Evolutionary conservation across 768 basidiomycete species (phyloP).

Genomic region (Trametes elegans): DNA sequence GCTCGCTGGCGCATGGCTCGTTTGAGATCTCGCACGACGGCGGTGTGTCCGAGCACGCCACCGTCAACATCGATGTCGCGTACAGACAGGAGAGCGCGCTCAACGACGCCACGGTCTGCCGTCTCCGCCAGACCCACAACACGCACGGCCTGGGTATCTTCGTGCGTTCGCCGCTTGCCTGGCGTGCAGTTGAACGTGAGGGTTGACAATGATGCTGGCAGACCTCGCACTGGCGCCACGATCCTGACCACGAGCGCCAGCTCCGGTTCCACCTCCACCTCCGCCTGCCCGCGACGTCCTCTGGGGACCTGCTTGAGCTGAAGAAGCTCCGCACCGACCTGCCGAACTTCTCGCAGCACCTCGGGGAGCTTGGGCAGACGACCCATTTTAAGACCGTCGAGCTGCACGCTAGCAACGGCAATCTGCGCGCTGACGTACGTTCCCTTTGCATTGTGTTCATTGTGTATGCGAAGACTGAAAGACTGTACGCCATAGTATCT

Average conservation of each 20-base stretch:
- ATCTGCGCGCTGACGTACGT: slow-evolving; percentile 6
- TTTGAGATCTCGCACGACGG: slow-evolving; percentile 15
- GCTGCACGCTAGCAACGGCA: not conserved
- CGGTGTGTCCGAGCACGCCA: slow-evolving; percentile 7
- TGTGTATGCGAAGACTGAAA: no score
- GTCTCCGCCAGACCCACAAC: slow-evolving; percentile 16
- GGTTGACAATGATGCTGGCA: slow-evolving; percentile 18
- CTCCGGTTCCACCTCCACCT: slow-evolving; percentile 35
- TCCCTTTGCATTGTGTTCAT: not conserved
- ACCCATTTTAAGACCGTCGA: slow-evolving; percentile 37
- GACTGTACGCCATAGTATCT: no score
- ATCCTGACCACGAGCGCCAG: slow-evolving; percentile 30
- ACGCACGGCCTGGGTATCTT: slow-evolving; percentile 32
- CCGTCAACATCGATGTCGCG: slow-evolving; percentile 21
- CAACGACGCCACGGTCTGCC: slow-evolving; percentile 23
- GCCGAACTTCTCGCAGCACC: slow-evolving; percentile 22
- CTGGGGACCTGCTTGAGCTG: slow-evolving; percentile 31
- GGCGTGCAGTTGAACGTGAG: not conserved
- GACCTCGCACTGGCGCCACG: slow-evolving; percentile 28
- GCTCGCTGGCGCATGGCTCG: slow-evolving; percentile 9
- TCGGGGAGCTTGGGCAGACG: slow-evolving; percentile 34
- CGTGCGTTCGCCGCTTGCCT: slow-evolving; percentile 16
- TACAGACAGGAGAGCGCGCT: slow-evolving; percentile 15
- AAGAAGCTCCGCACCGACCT: slow-evolving; percentile 43
- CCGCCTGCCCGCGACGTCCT: slow-evolving; percentile 37